These are phyloP conservation scores for Setaria italica DNA, from an alignment of 202 grass and related monocot species.

Conservation along the genomic window DNA sequence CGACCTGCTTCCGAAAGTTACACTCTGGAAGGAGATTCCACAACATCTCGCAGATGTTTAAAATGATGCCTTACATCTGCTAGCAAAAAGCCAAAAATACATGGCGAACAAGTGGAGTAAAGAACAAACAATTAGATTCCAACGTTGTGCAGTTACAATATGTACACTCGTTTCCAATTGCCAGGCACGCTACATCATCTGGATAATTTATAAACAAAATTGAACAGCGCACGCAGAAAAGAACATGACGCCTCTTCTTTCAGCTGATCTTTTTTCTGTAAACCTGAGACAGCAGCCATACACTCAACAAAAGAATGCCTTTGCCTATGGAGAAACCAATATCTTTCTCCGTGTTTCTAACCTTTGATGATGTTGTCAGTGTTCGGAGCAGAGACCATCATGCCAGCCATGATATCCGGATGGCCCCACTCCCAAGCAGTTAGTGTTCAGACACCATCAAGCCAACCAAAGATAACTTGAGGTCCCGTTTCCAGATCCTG, in stretches of 20 bases:
- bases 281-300: background rate
- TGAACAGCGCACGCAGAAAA: background rate
- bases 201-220: conserved; percentile 10
- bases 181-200: conserved; percentile 19
- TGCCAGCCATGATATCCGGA: background rate
- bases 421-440: conserved; percentile 26
- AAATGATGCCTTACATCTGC: background rate
- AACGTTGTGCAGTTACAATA: conserved; percentile 19
- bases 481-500: background rate
- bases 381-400: background rate
- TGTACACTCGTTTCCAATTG: conserved; percentile 24
- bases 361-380: conserved; percentile 25
- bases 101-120: background rate
- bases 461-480: conserved; percentile 18
- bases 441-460: conserved; percentile 13
- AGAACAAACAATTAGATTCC: background rate
- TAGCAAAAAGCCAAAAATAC: background rate
- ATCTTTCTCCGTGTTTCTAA: conserved; percentile 22
- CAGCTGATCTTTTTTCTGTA: background rate
- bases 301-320: conserved; percentile 19
- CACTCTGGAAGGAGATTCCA: background rate
- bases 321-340: background rate
- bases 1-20: no score
- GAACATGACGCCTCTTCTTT: background rate
- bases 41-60: background rate